Evolutionary conservation across 139 green algal species (phyloP).

Genomic region (Axilococcus clingmanii): DNA sequence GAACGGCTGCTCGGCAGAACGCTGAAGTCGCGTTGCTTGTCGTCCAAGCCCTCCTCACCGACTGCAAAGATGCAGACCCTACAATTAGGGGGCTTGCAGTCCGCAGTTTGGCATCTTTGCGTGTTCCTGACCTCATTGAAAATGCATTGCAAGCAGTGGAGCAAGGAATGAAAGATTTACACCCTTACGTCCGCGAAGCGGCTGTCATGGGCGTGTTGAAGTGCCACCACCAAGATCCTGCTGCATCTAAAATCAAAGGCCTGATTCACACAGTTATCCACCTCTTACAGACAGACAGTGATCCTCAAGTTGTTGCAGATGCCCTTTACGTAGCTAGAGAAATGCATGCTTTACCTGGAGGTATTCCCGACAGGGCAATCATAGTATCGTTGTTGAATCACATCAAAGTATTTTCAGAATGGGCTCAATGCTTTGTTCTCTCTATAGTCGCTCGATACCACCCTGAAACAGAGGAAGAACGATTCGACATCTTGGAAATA

Average conservation of each 20-base stretch:
- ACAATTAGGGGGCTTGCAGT: conserved; percentile 89
- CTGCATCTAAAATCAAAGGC: conserved; percentile 7
- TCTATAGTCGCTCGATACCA: conserved; percentile 66
- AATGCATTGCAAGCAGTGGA: conserved; percentile 57
- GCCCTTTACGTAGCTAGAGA: conserved; percentile 66
- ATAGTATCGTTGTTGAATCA: conserved; percentile 86
- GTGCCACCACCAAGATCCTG: conserved; percentile 60
- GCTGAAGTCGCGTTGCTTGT: conserved; percentile 21
- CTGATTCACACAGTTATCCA: conserved; percentile 52
- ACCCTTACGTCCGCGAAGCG: conserved; percentile 80
- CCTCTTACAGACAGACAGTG: conserved; percentile 57
- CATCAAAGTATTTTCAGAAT: conserved; percentile 90
- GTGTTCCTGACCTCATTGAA: conserved; percentile 89
- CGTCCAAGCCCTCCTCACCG: conserved; percentile 46
- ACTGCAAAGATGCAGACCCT: conserved; percentile 80
- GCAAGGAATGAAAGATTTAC: conserved; percentile 55
- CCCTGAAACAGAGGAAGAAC: conserved; percentile 62
- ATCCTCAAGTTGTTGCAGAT: conserved; percentile 84
- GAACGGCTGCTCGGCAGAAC: conserved; percentile 64
- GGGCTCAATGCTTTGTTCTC: conserved; percentile 86
- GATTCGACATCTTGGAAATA: conserved; percentile 92
- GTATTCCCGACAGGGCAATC: conserved; percentile 28
- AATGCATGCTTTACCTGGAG: conserved; percentile 23
- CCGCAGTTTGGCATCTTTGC: conserved; percentile 77
- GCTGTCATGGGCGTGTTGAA: conserved; percentile 91